Percentiles rank a stretch among this genome's conserved stretches.
Evolutionary conservation across 495 filamentous ascomycete genomes (phyloP).

Genomic region (Mytilinidion resinicola): DNA sequence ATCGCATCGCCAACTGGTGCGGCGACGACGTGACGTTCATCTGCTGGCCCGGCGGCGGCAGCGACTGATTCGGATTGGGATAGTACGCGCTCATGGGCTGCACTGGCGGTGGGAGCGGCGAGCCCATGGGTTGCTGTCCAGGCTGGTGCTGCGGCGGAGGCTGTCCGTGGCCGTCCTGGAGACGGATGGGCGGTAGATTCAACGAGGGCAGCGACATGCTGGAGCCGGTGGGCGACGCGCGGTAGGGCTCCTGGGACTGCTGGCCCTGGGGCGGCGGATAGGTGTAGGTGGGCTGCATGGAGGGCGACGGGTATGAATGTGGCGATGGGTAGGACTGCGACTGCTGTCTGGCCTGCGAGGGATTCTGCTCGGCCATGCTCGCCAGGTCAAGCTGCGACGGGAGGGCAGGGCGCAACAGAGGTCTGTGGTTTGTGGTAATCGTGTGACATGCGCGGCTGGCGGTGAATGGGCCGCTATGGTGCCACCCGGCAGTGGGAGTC

Average conservation of each 20-base stretch:
- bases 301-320: constrained; percentile 51
- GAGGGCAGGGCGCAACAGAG: constrained; percentile 6
- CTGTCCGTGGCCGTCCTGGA: constrained; percentile 39
- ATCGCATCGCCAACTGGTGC: constrained; percentile 49
- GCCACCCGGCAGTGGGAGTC: constrained; percentile 12
- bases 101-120: constrained; percentile 35
- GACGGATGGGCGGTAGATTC: constrained; percentile 60
- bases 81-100: constrained; percentile 33
- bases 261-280: constrained; percentile 49
- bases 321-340: constrained; percentile 50
- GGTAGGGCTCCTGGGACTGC: constrained; percentile 42
- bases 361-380: constrained; percentile 17
- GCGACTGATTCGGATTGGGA: constrained; percentile 30
- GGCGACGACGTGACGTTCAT: constrained; percentile 37
- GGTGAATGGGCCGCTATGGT: constrained; percentile 13
- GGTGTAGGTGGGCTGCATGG: constrained; percentile 48
- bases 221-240: constrained; percentile 45
- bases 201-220: constrained; percentile 47
- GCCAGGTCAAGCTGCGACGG: constrained; percentile 8
- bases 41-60: constrained; percentile 36
- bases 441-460: constrained; percentile 20
- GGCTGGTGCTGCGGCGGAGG: constrained; percentile 28
- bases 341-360: constrained; percentile 22
- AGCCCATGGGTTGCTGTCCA: constrained; percentile 33
- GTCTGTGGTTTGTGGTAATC: constrained; percentile 10